Conservation (phyloP, 2,329 filamentous ascomycete species). For the Pestalotiopsis sp. region DNA sequence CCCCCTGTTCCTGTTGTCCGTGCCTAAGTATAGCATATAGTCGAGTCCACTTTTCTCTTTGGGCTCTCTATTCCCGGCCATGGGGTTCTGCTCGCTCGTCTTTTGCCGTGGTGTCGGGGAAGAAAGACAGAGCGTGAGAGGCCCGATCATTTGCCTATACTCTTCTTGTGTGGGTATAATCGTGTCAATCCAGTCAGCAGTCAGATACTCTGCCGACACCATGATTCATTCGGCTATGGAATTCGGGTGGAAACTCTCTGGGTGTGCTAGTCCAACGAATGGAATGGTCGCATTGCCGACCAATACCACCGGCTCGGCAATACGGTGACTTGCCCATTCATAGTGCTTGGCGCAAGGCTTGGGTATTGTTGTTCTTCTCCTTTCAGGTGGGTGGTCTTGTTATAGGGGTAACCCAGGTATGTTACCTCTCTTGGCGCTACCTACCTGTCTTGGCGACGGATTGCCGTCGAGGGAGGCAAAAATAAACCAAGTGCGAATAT, state of each 20-base stretch:
- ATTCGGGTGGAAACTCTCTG: no score
- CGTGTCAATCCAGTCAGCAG: no score
- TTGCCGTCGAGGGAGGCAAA: neutral
- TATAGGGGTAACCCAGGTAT: neutral
- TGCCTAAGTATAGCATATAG: neutral
- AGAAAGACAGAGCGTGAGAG: neutral
- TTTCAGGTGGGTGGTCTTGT: neutral
- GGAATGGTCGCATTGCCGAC: neutral
- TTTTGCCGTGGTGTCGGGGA: neutral
- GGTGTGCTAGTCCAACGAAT: neutral
- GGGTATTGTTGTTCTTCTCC: neutral
- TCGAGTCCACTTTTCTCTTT: neutral
- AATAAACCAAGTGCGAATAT: neutral
- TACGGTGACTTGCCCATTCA: neutral
- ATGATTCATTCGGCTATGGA: no score
- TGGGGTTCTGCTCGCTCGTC: neutral
- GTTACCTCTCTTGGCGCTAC: neutral
- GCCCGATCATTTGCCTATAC: neutral
- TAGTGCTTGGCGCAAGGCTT: neutral
- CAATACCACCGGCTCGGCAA: neutral
- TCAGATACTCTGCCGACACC: no score
- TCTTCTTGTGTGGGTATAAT: neutral
- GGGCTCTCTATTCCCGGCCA: neutral
- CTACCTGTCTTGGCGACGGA: neutral
- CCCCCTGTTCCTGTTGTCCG: neutral